Base-by-base conservation (phyloP, 345 rosid species). In the Eucalyptus globulus region DNA sequence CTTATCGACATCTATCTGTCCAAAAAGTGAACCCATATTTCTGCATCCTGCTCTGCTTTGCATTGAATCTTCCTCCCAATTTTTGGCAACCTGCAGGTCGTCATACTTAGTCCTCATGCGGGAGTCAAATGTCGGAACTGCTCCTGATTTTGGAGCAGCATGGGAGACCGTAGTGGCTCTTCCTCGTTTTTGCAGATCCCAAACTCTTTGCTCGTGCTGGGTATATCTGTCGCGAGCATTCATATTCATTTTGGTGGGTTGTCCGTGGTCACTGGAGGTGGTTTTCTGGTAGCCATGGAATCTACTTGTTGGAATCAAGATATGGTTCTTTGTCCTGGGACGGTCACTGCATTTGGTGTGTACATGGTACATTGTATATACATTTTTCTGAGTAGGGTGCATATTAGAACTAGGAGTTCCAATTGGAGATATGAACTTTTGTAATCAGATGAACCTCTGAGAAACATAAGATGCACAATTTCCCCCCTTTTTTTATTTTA, bases 291-390 rank as follows among this genome's bases (percentile, higher is more conserved):
- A 76, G 47, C 85, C 85, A 76, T 21, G 85, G 85, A 40, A 76
- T 40, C 16, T 76, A 40, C 76, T 87, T 85, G 90, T 29, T 88
- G 90, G 97, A 95, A 94, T 96, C 99, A 96, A 95, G 91, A 91
- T 94, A 95, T 94, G 99, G 95, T 96, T 96, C 98, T 94, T 95
- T 94, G 60, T 72, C 45, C 87, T 91, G 91, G 95, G 69, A 22
- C 80, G 60, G 88, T 86, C 93, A 92, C 95, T 89, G 93, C 95
- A 93, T 95, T 21, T 94, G 90, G 94, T 94, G 94, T 93, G 93
- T 90, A 87, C 60, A 91, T 91, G 87, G 90, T 88, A 86, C 80
- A 15, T 49, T 69, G 53, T 87, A 31, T 17, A 53, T 86, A 43
- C 65, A 31, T 53, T 44, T 31, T 86, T 58, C 65, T 34, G 44